These are phyloP conservation scores for Amanita fuliginea DNA, from an alignment of 768 basidiomycete genomes.

Conservation along the genomic window DNA sequence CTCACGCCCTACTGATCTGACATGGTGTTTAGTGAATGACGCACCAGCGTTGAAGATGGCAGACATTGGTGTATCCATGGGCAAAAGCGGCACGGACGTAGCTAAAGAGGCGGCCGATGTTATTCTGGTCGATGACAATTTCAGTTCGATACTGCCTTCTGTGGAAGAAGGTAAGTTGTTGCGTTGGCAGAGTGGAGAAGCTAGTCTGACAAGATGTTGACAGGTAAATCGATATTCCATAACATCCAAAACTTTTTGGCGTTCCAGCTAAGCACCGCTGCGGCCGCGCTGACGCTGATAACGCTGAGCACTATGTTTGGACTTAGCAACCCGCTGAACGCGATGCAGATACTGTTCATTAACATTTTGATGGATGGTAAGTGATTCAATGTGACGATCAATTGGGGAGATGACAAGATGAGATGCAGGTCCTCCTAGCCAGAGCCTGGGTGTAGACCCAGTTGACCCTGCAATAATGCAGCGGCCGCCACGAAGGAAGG, in stretches of 20 bases:
- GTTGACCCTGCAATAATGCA: slow-evolving; percentile 91
- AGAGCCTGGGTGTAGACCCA: slow-evolving; percentile 94
- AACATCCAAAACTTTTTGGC: slow-evolving; percentile 97
- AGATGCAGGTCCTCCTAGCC: slow-evolving; percentile 75
- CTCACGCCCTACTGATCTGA: neutral
- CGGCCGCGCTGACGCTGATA: slow-evolving; percentile 90
- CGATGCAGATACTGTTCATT: slow-evolving; percentile 99
- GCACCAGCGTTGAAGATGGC: slow-evolving; percentile 97
- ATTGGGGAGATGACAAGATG: neutral
- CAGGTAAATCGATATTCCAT: slow-evolving; percentile 95
- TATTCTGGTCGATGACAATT: slow-evolving; percentile 96
- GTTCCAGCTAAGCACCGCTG: slow-evolving; percentile 97
- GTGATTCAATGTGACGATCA: slow-evolving; percentile 11
- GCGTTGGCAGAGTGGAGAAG: neutral
- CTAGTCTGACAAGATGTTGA: slow-evolving; percentile 4
- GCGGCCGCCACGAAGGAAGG: slow-evolving; percentile 85
- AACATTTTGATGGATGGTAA: slow-evolving; percentile 97
- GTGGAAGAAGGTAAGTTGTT: slow-evolving; percentile 70
- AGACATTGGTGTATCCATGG: slow-evolving; percentile 97
- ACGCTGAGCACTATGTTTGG: slow-evolving; percentile 88
- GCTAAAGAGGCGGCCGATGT: slow-evolving; percentile 97
- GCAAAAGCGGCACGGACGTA: slow-evolving; percentile 96
- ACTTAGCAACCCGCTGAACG: slow-evolving; percentile 86
- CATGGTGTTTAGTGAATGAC: slow-evolving; percentile 60
- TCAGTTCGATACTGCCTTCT: slow-evolving; percentile 87